Conservation (phyloP, 805 yeast genomes). For the Candida ulmi region DNA sequence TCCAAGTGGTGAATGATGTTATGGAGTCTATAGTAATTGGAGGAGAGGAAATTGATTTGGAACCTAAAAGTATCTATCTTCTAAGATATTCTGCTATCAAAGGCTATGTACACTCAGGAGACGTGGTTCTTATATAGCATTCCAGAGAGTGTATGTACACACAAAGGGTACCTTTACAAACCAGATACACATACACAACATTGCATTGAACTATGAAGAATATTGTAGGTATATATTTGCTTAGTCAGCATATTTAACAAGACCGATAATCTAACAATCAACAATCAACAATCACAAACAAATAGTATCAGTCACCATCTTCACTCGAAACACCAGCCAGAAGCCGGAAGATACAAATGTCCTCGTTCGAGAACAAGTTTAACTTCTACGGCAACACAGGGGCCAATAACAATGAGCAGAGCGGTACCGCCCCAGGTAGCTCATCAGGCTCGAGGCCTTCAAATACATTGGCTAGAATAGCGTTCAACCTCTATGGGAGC, state of each 20-base stretch:
- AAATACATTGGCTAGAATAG: constrained; percentile 43
- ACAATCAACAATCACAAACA: too few species aligned
- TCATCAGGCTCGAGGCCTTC: constrained; percentile 19
- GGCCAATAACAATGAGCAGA: neutral
- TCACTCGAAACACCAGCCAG: too few species aligned
- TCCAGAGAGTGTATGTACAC: too few species aligned
- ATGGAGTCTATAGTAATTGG: constrained; percentile 38
- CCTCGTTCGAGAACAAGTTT: constrained; percentile 5
- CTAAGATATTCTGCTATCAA: constrained; percentile 57
- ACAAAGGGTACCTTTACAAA: too few species aligned
- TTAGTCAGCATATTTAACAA: too few species aligned
- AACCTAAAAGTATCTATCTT: constrained; percentile 65
- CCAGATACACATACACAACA: too few species aligned
- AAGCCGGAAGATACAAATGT: neutral
- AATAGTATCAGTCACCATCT: too few species aligned
- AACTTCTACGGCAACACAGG: neutral
- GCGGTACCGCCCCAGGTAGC: constrained; percentile 4
- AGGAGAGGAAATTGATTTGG: constrained; percentile 52
- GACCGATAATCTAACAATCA: too few species aligned
- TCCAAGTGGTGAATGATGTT: constrained; percentile 42
- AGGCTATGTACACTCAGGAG: constrained; percentile 33
- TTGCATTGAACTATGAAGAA: too few species aligned
- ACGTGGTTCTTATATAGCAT: constrained; percentile 35
- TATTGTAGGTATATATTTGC: too few species aligned
- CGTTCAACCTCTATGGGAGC: constrained; percentile 52